phyloP scores from a whole-genome alignment of 2,329 filamentous ascomycete species.

The Sordariomycetes sp. region DNA sequence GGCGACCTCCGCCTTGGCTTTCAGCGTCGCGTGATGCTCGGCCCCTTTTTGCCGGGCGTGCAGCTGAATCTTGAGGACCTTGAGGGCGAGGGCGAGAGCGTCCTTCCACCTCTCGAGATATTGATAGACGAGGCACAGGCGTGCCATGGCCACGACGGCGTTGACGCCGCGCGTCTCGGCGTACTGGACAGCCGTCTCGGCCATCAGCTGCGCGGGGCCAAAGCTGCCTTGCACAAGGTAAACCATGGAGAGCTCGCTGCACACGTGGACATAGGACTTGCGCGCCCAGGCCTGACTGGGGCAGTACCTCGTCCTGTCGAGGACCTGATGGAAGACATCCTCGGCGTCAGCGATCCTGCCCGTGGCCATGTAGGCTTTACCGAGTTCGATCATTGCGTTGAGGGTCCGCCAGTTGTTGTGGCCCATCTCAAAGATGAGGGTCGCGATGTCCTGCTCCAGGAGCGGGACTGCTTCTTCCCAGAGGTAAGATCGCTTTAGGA shows the following conservation, averaged over 20 bases:
- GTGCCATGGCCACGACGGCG: not conserved
- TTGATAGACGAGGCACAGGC: not conserved
- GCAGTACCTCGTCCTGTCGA: not conserved
- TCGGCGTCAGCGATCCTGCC: not conserved
- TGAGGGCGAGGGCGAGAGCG: not conserved
- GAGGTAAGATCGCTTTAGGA: not conserved
- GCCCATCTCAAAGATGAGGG: not conserved
- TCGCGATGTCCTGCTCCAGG: not conserved
- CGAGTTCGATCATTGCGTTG: not conserved
- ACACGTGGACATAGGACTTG: not conserved
- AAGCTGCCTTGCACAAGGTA: not conserved
- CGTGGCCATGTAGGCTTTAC: not conserved
- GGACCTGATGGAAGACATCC: not conserved
- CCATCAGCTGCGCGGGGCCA: not conserved
- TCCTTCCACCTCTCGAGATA: not conserved
- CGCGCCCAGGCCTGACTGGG: too few relatives aligned
- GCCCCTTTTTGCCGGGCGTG: too few relatives aligned
- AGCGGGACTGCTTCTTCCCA: slow-evolving; percentile 1
- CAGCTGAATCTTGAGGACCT: too few relatives aligned
- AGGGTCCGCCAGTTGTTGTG: not conserved
- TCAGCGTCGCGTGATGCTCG: not conserved
- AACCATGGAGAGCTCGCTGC: not conserved
- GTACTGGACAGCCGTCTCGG: not conserved
- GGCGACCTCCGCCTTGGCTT: slow-evolving; percentile 1
- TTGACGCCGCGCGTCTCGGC: not conserved